Evolutionary conservation across 148 eudicot genomes (phyloP), one percentile per base, ranked within the genome.

Genomic region (Mesembryanthemum crystallinum): DNA sequence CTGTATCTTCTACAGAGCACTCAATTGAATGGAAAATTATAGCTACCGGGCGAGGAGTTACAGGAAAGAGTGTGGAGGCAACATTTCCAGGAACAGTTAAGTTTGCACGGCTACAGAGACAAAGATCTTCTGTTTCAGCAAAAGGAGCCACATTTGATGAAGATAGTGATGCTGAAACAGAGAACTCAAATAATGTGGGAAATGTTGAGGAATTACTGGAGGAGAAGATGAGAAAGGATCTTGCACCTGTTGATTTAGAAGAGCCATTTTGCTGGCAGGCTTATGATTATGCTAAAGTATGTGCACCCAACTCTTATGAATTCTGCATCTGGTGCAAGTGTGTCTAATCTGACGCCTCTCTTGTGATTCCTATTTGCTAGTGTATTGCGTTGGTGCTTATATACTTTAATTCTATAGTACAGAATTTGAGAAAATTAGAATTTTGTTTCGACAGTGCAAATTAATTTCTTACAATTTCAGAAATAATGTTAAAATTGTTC

Each of bases 221-320:
- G 80, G 92, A 89, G 78, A 92, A 92, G 80, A 89, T 92, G 98
- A 89, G 75, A 73, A 92, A 89, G 82, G 88, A 89, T 75, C 99
- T 96, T 69, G 97, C 83, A 77, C 85, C 99, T 65, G 86, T 88
- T 80, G 98, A 91, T 73, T 82, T 96, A 51, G 98, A 96, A 78
- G 99, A 96, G 85, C 98, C 99, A 74, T 89, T 96, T 82, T 90
- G 88, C 87, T 92, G 99, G 98, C 98, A 89, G 79, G 99, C 94
- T 39, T 96, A 91, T 73, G 88, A 89, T 81, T 96, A 92, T 86
- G 98, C 99, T 7, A 96, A 92, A 83, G 99, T 91, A 79, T 42
- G 89, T 79, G 59, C 20, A 28, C 61, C 59, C 27, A 29, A 59
- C 55, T 62, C 42, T 69, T 74, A 68, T 45, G 51, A 20, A 29